A percentile compares a stretch with the other conserved stretches of the same genome.
phyloP scores from a whole-genome alignment of 371 early-diverging fungal genomes.

The Mucor circinelloides region DNA sequence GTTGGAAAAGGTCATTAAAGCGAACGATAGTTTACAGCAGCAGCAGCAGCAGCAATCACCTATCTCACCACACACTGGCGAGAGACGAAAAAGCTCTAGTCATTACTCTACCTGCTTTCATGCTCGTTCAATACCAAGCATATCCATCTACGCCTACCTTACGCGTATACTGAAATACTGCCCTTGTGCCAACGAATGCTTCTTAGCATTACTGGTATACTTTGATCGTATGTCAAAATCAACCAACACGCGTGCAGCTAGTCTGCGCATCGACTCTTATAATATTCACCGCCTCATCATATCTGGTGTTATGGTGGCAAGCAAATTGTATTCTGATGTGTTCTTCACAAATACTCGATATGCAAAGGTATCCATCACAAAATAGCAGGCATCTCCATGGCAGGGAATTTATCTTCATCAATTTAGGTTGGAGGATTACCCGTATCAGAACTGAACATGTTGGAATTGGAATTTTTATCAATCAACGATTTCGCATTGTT shows the following conservation, averaged over 20 bases:
- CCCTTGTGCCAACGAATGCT: slow-evolving; percentile 87
- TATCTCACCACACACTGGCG: not conserved
- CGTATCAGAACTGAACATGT: slow-evolving; percentile 82
- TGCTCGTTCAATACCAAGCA: slow-evolving; percentile 87
- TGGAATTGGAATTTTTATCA: slow-evolving; percentile 84
- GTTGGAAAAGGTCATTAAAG: slow-evolving; percentile 57
- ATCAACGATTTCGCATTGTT: slow-evolving; percentile 79
- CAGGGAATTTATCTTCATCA: not conserved
- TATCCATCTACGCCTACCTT: slow-evolving; percentile 82
- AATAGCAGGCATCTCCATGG: not conserved
- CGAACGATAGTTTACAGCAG: slow-evolving; percentile 49
- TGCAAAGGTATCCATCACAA: slow-evolving; percentile 61
- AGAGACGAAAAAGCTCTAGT: slow-evolving; percentile 22
- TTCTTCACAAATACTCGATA: slow-evolving; percentile 92
- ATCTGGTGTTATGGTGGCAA: slow-evolving; percentile 77
- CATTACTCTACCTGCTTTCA: slow-evolving; percentile 68
- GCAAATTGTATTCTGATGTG: slow-evolving; percentile 87
- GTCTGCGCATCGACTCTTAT: slow-evolving; percentile 79
- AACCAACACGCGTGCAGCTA: slow-evolving; percentile 39
- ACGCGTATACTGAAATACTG: slow-evolving; percentile 89
- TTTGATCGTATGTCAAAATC: slow-evolving; percentile 74
- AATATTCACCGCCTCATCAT: slow-evolving; percentile 91
- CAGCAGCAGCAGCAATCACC: slow-evolving; percentile 28
- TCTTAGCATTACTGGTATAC: slow-evolving; percentile 81
- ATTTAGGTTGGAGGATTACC: slow-evolving; percentile 90